Base-by-base conservation (phyloP, 1,284 basidiomycete genomes). In the Ustilago loliicola region DNA sequence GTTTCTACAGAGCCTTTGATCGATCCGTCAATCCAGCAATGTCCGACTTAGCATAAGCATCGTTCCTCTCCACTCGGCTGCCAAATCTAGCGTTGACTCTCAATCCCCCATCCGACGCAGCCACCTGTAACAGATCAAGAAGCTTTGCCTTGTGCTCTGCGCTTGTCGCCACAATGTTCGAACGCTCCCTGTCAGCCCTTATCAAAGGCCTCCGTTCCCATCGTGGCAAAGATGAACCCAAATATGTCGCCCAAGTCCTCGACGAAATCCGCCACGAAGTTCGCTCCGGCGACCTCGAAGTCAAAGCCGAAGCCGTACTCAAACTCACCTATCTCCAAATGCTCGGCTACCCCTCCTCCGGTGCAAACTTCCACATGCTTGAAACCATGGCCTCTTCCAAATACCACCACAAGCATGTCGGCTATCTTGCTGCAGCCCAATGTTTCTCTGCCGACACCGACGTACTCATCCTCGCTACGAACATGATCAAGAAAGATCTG, bases 301-400 rank as follows among this genome's bases (percentile, higher is more conserved):
- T 99, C 79, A 99, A 99, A 87, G 94, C 95, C 0, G 95, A 91
- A 34, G 97, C 95, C 0, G 91, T 98, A 47, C 89, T 99, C 85
- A 99, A 99, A 88, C 91, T 98, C 76, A 95, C 94, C 83, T 99
- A 98, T 88, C 91, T 96, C 77, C 94, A 96, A 83, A 96, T 96
- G 95, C 87, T 96, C 17, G 94, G 94, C 48, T 88, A 89, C 69
- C 87, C 88, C 3, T 86, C 88, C 25, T 83, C 88, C 8, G 85
- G 88, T 38, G 88, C 88, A 13, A 88, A 40, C 85, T 88, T 66
- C 88, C 92, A 97, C 87, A 93, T 99, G 66, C 92, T 99, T 15
- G 97, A 99, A 85, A 94, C 96, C 83, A 99, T 99, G 97, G 96
- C 95, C 32, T 95, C 94, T 2, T 89, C 93, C 2, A 92, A 92